A percentile compares a stretch with the other conserved stretches of the same genome.
Conservation (phyloP, 441 rosid species). For the Brassica balearica region DNA sequence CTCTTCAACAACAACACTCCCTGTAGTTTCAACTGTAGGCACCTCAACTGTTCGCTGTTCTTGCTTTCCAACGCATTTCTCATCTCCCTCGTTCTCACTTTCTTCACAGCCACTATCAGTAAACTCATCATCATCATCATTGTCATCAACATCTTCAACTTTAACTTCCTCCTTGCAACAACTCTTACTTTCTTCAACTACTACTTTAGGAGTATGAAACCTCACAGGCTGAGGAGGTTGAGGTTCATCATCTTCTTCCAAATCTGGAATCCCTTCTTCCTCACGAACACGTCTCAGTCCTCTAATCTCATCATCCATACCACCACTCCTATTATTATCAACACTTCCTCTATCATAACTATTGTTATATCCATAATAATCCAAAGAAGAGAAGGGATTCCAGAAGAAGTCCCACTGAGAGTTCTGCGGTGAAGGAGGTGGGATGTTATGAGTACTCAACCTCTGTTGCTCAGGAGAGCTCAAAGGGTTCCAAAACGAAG, state of each 20-base stretch:
- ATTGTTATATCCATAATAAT: constrained; percentile 65
- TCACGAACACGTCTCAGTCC: constrained; percentile 93
- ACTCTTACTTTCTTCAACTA: constrained; percentile 45
- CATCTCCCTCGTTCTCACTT: constrained; percentile 47
- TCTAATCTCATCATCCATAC: constrained; percentile 75
- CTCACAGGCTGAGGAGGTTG: constrained; percentile 65
- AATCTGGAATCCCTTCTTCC: constrained; percentile 98
- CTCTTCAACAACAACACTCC: constrained; percentile 72
- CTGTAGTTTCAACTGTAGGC: constrained; percentile 53
- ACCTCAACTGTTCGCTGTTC: constrained; percentile 55
- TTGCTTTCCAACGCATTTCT: constrained; percentile 53
- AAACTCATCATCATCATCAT: constrained; percentile 56
- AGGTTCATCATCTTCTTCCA: constrained; percentile 91
- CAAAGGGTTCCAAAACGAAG: constrained; percentile 50
- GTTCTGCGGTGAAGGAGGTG: too few species aligned
- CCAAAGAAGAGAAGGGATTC: constrained; percentile 95
- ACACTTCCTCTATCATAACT: constrained; percentile 56
- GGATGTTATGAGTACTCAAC: too few species aligned
- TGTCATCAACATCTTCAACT: constrained; percentile 74
- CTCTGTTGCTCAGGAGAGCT: constrained; percentile 54
- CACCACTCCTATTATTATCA: constrained; percentile 63
- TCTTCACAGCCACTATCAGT: constrained; percentile 52
- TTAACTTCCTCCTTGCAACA: constrained; percentile 66
- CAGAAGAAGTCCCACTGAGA: constrained; percentile 97
- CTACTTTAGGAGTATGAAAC: constrained; percentile 37